Evolutionary conservation across 2,329 filamentous ascomycete genomes (phyloP).

Genomic region (Lachnellula cervina): DNA sequence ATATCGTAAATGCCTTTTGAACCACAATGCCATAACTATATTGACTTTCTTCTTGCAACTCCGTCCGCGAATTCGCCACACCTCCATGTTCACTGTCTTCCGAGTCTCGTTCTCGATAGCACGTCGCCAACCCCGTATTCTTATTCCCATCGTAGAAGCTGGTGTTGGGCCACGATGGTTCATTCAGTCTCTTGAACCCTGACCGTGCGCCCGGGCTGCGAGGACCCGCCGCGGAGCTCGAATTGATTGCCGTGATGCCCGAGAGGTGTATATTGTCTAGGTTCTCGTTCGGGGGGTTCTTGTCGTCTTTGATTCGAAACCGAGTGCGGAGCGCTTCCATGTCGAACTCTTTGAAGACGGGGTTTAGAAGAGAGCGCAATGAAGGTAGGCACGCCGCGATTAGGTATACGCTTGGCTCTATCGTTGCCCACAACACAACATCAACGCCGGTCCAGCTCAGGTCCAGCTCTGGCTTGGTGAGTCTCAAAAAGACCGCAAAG

Average conservation of each 20-base stretch:
- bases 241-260: too few species aligned
- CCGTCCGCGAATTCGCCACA: neutral
- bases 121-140: neutral
- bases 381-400: conserved; percentile 23
- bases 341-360: conserved; percentile 4
- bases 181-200: neutral
- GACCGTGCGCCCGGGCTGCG: neutral
- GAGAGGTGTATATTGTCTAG: too few species aligned
- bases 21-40: conserved; percentile 1
- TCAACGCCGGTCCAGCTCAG: conserved; percentile 12
- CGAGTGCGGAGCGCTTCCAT: too few species aligned
- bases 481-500: neutral
- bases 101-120: neutral
- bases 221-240: neutral
- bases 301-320: too few species aligned
- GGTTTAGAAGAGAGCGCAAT: conserved; percentile 16
- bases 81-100: neutral
- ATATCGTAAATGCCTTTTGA: neutral
- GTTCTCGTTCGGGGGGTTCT: too few species aligned
- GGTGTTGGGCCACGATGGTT: neutral
- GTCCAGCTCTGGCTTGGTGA: neutral
- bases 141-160: neutral
- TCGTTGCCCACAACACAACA: conserved; percentile 21
- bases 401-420: conserved; percentile 19
- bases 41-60: neutral